Percentiles rank a stretch among this genome's conserved stretches.
phyloP scores from a whole-genome alignment of 139 green algal genomes.

The Chlorella sp. region DNA sequence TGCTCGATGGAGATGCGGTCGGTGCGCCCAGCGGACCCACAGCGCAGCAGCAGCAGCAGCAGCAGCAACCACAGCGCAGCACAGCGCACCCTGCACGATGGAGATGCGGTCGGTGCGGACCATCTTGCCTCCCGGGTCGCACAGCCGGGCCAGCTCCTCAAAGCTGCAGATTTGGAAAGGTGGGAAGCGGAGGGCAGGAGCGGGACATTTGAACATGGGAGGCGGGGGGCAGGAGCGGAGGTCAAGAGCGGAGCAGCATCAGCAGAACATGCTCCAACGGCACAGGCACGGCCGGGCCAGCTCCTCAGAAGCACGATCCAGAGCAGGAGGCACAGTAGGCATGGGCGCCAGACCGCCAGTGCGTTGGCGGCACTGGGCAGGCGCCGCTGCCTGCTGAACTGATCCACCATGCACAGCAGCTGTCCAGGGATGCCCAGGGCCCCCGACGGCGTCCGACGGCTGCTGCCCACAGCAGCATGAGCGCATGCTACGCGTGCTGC shows the following conservation, averaged over 20 bases:
- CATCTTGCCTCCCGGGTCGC: conserved; percentile 51
- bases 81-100: conserved; percentile 43
- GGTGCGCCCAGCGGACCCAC: conserved; percentile 20
- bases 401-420: too few species aligned
- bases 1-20: conserved; percentile 59
- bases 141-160: conserved; percentile 57
- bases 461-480: too few species aligned
- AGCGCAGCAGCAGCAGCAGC: background rate
- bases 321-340: too few species aligned
- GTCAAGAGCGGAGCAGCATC: background rate
- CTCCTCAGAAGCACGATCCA: background rate
- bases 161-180: conserved; percentile 40
- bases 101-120: conserved; percentile 55
- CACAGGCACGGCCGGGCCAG: background rate
- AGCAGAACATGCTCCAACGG: too few species aligned
- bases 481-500: background rate
- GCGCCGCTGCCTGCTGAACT: too few species aligned
- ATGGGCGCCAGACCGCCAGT: too few species aligned
- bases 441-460: too few species aligned
- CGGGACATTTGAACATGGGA: too few species aligned
- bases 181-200: background rate
- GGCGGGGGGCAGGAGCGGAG: background rate
- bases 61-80: background rate
- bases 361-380: too few species aligned
- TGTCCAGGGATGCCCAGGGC: too few species aligned